A percentile compares a stretch with the other conserved stretches of the same genome.
Conservation (phyloP, 371 early-diverging fungal species). For the Mortierella sp. region DNA sequence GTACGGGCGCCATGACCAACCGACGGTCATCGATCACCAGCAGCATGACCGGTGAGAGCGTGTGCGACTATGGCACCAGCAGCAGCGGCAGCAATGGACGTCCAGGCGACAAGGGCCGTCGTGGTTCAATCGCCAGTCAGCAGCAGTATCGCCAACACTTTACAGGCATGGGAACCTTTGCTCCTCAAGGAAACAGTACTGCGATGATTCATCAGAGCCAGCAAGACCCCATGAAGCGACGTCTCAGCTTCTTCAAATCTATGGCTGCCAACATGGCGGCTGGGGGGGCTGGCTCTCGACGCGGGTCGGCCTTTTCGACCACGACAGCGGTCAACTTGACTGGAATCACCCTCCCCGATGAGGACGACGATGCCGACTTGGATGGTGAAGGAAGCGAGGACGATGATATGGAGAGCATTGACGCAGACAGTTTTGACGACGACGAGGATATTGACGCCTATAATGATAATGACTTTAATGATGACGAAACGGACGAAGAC, state of each 20-base stretch:
- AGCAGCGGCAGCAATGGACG: conserved; percentile 1
- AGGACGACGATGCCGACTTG: conserved; percentile 17
- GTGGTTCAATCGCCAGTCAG: background rate
- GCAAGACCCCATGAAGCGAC: conserved; percentile 39
- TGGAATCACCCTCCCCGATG: conserved; percentile 37
- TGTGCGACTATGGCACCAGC: conserved; percentile 15
- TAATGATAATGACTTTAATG: conserved; percentile 17
- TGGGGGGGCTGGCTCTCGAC: conserved; percentile 19
- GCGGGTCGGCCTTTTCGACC: conserved; percentile 51
- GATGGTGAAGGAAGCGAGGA: conserved; percentile 16
- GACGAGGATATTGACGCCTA: conserved; percentile 19
- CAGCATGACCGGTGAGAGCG: conserved; percentile 32
- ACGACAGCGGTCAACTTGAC: conserved; percentile 48
- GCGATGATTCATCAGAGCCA: conserved; percentile 8
- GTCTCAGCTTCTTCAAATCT: conserved; percentile 45
- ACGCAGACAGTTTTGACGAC: conserved; percentile 19
- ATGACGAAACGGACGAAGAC: conserved; percentile 14
- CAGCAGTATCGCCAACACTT: conserved; percentile 51
- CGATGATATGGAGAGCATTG: conserved; percentile 5
- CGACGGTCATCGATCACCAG: conserved; percentile 35
- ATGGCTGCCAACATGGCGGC: conserved; percentile 14
- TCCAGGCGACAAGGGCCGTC: background rate
- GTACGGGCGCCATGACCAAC: background rate
- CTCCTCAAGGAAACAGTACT: background rate
- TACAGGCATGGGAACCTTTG: conserved; percentile 33